These are phyloP conservation scores for Cryptococcus maquisensis DNA, from an alignment of 1,284 basidiomycete species.

Conservation along the genomic window DNA sequence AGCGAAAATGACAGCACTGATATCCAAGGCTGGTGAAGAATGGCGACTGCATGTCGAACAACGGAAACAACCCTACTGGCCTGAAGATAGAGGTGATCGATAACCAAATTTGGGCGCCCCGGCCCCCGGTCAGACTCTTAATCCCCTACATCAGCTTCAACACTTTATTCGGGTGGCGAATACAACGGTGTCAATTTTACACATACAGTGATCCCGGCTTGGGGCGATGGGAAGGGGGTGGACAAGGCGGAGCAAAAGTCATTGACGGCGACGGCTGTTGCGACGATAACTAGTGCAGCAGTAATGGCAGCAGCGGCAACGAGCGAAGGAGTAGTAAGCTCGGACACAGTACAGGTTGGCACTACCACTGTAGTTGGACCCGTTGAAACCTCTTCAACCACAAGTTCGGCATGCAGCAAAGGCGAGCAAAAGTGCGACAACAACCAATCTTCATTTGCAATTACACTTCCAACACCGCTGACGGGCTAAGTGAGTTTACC, in stretches of 20 bases:
- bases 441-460: constrained; percentile 2
- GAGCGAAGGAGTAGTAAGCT: no score
- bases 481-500: constrained; percentile 2
- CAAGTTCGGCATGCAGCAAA: not conserved
- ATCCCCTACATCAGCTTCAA: constrained; percentile 5
- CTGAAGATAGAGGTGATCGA: constrained; percentile 22
- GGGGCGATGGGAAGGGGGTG: not conserved
- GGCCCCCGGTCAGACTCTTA: constrained; percentile 2
- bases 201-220: constrained; percentile 4
- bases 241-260: not conserved
- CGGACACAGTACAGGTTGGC: no score
- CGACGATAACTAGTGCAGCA: not conserved
- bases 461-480: constrained; percentile 3
- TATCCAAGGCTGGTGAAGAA: constrained; percentile 9
- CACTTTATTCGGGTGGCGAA: constrained; percentile 6
- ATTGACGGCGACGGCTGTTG: not conserved
- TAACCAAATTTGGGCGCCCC: constrained; percentile 18
- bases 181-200: not conserved
- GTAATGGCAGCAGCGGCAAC: not conserved
- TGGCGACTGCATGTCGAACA: constrained; percentile 2
- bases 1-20: no score
- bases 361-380: no score
- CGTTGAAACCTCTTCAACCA: no score
- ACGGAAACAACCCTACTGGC: constrained; percentile 23
- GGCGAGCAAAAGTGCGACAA: constrained; percentile 4